Evolutionary conservation across 2,329 filamentous ascomycete species (phyloP).

Genomic region (Xylaria sp.): DNA sequence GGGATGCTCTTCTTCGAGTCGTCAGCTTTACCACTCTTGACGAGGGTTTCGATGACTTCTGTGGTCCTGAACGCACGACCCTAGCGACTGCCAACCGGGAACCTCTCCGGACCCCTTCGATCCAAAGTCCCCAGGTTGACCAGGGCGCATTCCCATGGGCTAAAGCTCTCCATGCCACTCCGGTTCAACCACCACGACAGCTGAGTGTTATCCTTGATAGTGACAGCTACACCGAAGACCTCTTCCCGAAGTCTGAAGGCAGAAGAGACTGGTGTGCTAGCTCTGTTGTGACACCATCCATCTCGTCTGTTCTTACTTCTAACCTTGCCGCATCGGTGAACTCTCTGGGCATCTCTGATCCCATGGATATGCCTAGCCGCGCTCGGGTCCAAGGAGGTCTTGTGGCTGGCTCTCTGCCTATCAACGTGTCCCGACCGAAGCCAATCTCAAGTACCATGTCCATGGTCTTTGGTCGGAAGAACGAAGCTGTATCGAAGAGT

Average conservation of each 20-base stretch:
- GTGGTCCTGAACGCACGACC: conserved; percentile 79
- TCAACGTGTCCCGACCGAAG: conserved; percentile 80
- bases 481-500: conserved; percentile 90
- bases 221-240: conserved; percentile 82
- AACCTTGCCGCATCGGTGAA: conserved; percentile 83
- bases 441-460: conserved; percentile 76
- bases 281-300: conserved; percentile 79
- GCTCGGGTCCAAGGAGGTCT: conserved; percentile 65
- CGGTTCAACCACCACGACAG: conserved; percentile 77
- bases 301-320: conserved; percentile 86
- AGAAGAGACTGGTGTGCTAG: conserved; percentile 82
- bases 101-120: conserved; percentile 92
- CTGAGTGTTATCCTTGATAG: conserved; percentile 87
- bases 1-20: conserved; percentile 79
- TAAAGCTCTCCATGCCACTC: conserved; percentile 83
- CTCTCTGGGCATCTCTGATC: conserved; percentile 68
- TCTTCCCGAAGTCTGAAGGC: conserved; percentile 82
- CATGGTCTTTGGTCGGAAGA: conserved; percentile 80
- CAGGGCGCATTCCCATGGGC: conserved; percentile 93
- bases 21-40: conserved; percentile 95
- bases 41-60: conserved; percentile 93
- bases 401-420: conserved; percentile 77
- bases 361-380: conserved; percentile 55
- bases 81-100: conserved; percentile 90
- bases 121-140: conserved; percentile 86